Percentiles rank a stretch among this genome's conserved stretches.
These are phyloP conservation scores for Buddleja alternifolia DNA, from an alignment of 257 asterid species.

Conservation along the genomic window DNA sequence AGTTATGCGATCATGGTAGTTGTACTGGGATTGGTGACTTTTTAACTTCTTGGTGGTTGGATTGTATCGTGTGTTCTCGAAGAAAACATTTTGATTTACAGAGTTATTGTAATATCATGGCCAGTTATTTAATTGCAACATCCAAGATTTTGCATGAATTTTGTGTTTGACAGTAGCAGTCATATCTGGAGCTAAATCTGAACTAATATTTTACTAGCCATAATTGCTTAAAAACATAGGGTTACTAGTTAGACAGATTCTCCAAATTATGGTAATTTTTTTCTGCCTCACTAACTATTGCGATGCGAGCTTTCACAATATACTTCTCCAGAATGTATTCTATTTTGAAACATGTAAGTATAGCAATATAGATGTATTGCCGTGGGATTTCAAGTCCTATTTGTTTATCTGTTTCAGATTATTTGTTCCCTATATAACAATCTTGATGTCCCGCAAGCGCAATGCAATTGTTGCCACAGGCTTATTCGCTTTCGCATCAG, in stretches of 20 bases:
- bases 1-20: not conserved
- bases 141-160: not conserved
- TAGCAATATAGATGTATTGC: not conserved
- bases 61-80: not conserved
- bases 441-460: conserved; percentile 74
- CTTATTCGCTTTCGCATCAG: conserved; percentile 79
- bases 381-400: not conserved
- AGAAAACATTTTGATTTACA: not conserved
- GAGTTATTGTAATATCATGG: too few relatives aligned
- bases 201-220: too few relatives aligned
- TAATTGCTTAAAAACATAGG: too few relatives aligned
- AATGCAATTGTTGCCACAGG: conserved; percentile 79
- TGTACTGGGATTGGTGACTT: not conserved
- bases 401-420: conserved; percentile 38
- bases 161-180: too few relatives aligned
- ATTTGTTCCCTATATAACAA: conserved; percentile 23
- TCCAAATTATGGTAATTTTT: too few relatives aligned
- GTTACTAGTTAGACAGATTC: too few relatives aligned
- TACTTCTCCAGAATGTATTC: conserved; percentile 3
- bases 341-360: not conserved
- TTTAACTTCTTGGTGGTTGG: too few relatives aligned
- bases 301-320: too few relatives aligned
- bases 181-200: not conserved
- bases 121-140: too few relatives aligned
- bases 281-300: too few relatives aligned